Evolutionary conservation across 73 alveolate genomes (phyloP), one percentile per base, ranked within the genome.

Genomic region (Stentor coeruleus): DNA sequence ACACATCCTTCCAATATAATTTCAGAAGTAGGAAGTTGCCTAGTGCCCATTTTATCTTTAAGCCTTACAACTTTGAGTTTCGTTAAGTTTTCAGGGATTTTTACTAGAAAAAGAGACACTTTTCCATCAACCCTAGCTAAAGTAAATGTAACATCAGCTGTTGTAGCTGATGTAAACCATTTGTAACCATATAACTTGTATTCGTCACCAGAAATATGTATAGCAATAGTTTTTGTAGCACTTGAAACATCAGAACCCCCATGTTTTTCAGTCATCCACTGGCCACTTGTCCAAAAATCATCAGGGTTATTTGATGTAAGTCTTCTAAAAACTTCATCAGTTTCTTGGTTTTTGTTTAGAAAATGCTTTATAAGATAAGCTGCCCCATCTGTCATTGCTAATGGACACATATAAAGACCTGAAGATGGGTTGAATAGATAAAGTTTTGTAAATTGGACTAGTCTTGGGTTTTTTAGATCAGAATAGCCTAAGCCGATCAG

Each of bases 241-340:
- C 84, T 81, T 33, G 94, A 55, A 3, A 94, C 97, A 83, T 94
- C 99, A 3, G 97, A 93, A 1, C 99, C 99, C 76, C 98, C 99
- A 39, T 84, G 81, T 81, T 93, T 90, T 84, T 94, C 99, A 3
- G 99, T 93, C 99, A 94, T 94, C 98, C 97, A 94, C 80, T 94
- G 85, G 14, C 98, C 99, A 60, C 95, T 87, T 14, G 97, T 88
- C 93, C 95, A 86, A 86, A 86, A 86, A 60, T 35, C 49, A 0
- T 57, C 66, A 20, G 96, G 96, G 59, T 90, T 92, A 26, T 76
- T 74, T 4, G 90, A 74, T 0, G 87, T 84, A 30, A 90, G 84
- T 30, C 39, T 20, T 20, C 49, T 26, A 66, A 20, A 76, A 73
- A 38, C 82, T 40, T 58, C 42, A 39, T 0, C 26, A 3, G 30